Evolutionary conservation across 2,329 filamentous ascomycete genomes (phyloP).

Genomic region (Aureobasidium sp.): DNA sequence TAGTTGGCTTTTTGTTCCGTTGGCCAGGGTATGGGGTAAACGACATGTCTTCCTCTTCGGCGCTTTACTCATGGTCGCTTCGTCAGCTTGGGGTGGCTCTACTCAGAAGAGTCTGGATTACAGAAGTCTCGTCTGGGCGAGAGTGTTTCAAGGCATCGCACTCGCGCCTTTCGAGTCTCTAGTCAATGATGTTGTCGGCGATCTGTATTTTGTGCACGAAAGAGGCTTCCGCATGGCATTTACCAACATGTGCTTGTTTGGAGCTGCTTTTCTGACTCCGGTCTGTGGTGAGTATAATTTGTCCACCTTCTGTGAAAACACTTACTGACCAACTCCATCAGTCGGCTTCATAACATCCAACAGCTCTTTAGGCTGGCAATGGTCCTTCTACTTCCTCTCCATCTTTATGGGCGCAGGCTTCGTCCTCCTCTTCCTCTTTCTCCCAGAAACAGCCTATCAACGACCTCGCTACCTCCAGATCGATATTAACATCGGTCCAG

Average conservation of each 20-base stretch:
- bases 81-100: slow-evolving; percentile 71
- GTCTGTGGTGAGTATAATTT: slow-evolving; percentile 46
- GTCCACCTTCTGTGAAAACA: no score
- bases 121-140: slow-evolving; percentile 66
- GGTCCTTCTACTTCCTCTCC: slow-evolving; percentile 81
- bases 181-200: slow-evolving; percentile 81
- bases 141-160: slow-evolving; percentile 82
- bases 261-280: slow-evolving; percentile 69
- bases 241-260: slow-evolving; percentile 62
- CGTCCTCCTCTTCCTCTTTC: slow-evolving; percentile 67
- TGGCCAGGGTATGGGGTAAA: slow-evolving; percentile 86
- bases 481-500: neutral
- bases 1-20: slow-evolving; percentile 79
- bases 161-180: slow-evolving; percentile 84
- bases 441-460: slow-evolving; percentile 76
- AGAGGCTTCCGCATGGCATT: slow-evolving; percentile 80
- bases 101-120: slow-evolving; percentile 54
- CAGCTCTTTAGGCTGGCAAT: slow-evolving; percentile 62
- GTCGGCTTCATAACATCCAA: slow-evolving; percentile 75
- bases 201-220: slow-evolving; percentile 84
- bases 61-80: slow-evolving; percentile 63
- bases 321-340: neutral
- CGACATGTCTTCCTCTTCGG: slow-evolving; percentile 79
- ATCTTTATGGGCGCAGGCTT: slow-evolving; percentile 71
- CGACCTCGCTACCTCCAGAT: slow-evolving; percentile 61